Conservation (phyloP, 2,329 filamentous ascomycete species). For the Chaetomiaceae sp. region DNA sequence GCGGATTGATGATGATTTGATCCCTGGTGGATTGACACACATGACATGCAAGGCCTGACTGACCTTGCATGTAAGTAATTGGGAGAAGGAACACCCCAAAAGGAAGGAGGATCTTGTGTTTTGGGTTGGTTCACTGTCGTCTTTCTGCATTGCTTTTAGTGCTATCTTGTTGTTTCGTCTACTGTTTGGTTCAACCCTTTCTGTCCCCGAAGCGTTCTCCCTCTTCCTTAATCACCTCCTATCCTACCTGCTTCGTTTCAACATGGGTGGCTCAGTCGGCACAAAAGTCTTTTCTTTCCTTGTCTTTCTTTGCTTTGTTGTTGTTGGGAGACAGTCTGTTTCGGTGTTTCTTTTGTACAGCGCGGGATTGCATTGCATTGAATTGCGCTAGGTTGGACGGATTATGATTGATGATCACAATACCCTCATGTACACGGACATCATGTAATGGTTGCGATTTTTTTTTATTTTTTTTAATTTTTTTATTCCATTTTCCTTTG, state of each 20-base stretch:
- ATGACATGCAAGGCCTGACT: too few relatives aligned
- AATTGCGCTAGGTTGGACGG: neutral
- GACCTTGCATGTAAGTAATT: too few relatives aligned
- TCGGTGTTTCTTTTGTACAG: neutral
- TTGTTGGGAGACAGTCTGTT: neutral
- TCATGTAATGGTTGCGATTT: conserved; percentile 7
- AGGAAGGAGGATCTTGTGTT: conserved; percentile 1
- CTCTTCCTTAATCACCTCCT: neutral
- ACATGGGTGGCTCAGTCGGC: neutral
- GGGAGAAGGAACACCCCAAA: neutral
- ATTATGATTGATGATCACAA: neutral
- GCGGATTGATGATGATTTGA: too few relatives aligned
- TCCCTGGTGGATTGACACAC: too few relatives aligned
- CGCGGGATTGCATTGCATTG: neutral
- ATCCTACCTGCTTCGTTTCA: neutral
- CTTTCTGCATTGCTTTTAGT: neutral
- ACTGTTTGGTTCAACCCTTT: neutral
- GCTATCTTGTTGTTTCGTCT: neutral
- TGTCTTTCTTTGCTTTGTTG: neutral
- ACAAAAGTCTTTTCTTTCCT: neutral
- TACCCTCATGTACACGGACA: conserved; percentile 3
- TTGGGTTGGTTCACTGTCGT: neutral
- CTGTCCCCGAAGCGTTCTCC: neutral
- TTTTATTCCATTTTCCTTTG: neutral
- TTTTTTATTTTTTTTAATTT: neutral